Conservation (phyloP, 2,329 filamentous ascomycete species). For the Aspergillus sergii region DNA sequence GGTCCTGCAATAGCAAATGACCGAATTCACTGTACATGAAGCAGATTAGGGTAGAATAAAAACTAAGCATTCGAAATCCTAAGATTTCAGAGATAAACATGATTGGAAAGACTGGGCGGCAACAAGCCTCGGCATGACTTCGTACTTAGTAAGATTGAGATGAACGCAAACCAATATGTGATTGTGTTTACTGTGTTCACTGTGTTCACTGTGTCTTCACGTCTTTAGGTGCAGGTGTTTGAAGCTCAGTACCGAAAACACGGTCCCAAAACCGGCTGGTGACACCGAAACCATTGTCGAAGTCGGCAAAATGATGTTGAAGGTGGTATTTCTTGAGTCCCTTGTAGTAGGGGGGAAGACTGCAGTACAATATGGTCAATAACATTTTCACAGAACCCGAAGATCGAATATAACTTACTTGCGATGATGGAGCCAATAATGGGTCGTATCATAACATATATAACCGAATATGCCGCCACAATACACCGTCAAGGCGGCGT, state of each 20-base stretch:
- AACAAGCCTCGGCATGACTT: conserved; percentile 19
- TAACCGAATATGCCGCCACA: conserved; percentile 95
- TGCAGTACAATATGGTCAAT: conserved; percentile 31
- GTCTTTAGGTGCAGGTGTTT: conserved; percentile 40
- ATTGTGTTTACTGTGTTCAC: conserved; percentile 34
- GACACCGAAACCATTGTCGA: conserved; percentile 95
- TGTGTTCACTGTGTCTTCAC: conserved; percentile 41
- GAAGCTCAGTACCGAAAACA: conserved; percentile 86
- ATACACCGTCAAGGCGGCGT: conserved; percentile 74
- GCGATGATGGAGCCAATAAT: conserved; percentile 97
- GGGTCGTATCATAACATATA: conserved; percentile 93
- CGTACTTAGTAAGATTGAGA: conserved; percentile 9
- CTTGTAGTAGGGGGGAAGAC: conserved; percentile 85
- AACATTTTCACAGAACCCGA: not conserved
- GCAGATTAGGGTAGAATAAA: conserved; percentile 3
- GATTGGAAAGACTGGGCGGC: not conserved
- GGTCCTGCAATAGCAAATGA: conserved; percentile 3
- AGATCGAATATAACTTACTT: conserved; percentile 59
- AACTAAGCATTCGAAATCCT: not conserved
- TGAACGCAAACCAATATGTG: not conserved
- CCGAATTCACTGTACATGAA: conserved; percentile 22
- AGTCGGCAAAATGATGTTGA: conserved; percentile 96
- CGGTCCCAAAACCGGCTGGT: conserved; percentile 95
- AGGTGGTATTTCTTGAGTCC: conserved; percentile 96
- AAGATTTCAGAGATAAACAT: not conserved